Base-by-base conservation (phyloP, 139 green algal genomes). In the Raphidocelis subcapitata region DNA sequence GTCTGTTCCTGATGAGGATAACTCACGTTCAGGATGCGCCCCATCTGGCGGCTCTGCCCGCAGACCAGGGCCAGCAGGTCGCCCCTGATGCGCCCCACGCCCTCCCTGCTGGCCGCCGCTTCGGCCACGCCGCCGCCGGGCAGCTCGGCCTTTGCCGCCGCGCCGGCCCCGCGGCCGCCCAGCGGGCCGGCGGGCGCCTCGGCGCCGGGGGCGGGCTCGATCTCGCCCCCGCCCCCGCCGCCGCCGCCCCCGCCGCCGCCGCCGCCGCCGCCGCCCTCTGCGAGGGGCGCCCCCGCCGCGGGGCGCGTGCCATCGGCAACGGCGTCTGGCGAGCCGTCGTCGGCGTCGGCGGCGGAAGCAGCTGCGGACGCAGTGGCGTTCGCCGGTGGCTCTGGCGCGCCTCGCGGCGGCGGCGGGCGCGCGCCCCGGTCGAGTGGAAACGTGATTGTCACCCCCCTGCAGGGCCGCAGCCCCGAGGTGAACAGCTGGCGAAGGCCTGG, bases 11-110 rank as follows among this genome's bases (percentile, higher is more conserved):
- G n/a, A n/a, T n/a, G n/a, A n/a, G n/a, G n/a, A n/a, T n/a, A n/a
- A n/a, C 41, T 61, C 23, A 61, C 41, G 36, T 62, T 69, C 2
- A 79, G 5, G 41, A 74, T 44, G n/a, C 73, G 65, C 3, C 41
- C 73, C 73, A 79, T 79, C 73, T 79, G 73, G 15, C 73, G 54
- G 2, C 29, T 33, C 41, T 79, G 54, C 29, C 73, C 73, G 3
- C 44, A 64, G 33, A 56, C 73, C 44, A 79, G 32, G 8, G 66
- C 65, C 28, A 73, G 37, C 41, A 79, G 44, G n/a, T 74, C 65
- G 3, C 64, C 73, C 31, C 3, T 51, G 16, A 73, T 20, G 5
- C 15, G 36, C 5, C 41, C 41, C 41, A 49, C 8, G 10, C 24
- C 54, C n/a, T n/a, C n/a, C n/a, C n/a, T n/a, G n/a, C n/a, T n/a